phyloP scores from a whole-genome alignment of 495 filamentous ascomycete genomes.

The Staphylotrichum tortipilum region DNA sequence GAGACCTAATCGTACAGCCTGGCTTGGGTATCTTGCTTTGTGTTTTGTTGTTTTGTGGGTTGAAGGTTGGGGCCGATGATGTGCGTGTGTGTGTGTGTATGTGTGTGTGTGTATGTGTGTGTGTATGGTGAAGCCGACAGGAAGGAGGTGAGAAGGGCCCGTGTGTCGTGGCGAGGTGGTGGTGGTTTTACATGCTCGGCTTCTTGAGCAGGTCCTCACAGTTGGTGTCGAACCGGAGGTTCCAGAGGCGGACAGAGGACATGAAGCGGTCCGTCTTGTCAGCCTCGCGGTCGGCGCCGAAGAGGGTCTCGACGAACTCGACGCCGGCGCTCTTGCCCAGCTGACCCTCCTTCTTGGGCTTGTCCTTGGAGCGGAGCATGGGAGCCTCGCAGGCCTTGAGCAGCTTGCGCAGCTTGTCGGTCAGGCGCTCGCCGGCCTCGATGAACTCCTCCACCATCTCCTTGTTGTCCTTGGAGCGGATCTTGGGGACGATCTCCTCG shows the following conservation, averaged over 20 bases:
- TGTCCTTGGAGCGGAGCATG: conserved; percentile 58
- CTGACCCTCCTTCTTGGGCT: conserved; percentile 55
- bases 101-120: conserved; percentile 1
- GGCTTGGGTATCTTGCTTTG: conserved; percentile 15
- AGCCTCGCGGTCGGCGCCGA: conserved; percentile 84
- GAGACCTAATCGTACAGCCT: conserved; percentile 30
- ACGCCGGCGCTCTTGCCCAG: conserved; percentile 90
- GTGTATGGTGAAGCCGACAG: background rate
- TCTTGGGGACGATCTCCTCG: conserved; percentile 68
- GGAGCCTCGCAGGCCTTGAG: conserved; percentile 86
- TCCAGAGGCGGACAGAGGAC: conserved; percentile 87
- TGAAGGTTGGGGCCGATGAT: too few species aligned
- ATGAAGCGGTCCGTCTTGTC: conserved; percentile 94
- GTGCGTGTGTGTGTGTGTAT: conserved; percentile 5
- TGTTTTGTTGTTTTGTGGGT: conserved; percentile 7
- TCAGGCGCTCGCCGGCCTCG: conserved; percentile 81
- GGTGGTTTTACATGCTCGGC: conserved; percentile 37
- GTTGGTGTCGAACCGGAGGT: conserved; percentile 91
- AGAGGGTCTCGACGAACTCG: conserved; percentile 96
- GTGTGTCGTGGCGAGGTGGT: too few species aligned
- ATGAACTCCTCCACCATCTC: conserved; percentile 89
- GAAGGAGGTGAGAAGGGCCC: background rate
- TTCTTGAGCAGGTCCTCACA: conserved; percentile 80
- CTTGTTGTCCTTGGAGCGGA: conserved; percentile 59
- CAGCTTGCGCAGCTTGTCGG: conserved; percentile 74